Percentiles rank a stretch among this genome's conserved stretches.
Conservation (phyloP, 148 eudicot genomes). For the Silene latifolia region DNA sequence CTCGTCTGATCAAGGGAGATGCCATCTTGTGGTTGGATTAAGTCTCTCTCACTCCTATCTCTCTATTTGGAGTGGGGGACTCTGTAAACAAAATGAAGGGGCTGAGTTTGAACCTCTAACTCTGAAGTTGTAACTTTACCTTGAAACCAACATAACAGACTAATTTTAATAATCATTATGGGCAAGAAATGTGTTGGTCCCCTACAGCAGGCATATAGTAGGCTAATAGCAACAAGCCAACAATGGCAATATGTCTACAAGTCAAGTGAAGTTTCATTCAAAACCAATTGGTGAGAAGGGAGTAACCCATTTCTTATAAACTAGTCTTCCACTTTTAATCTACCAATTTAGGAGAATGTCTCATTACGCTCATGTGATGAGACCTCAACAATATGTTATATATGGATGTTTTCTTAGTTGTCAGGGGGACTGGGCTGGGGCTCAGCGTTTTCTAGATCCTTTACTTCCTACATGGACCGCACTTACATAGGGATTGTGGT, state of each 20-base stretch:
- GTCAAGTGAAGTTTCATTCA: neutral
- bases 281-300: neutral
- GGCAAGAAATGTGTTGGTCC: neutral
- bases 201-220: neutral
- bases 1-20: neutral
- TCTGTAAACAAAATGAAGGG: neutral
- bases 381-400: neutral
- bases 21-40: neutral
- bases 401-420: neutral
- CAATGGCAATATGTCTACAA: neutral
- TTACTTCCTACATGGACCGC: neutral
- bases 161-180: neutral
- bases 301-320: too few species aligned
- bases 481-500: neutral
- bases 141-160: neutral
- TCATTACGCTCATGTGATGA: neutral
- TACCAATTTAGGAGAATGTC: neutral
- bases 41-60: neutral
- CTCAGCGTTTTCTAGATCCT: neutral
- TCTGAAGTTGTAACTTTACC: neutral
- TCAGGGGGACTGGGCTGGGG: neutral
- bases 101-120: neutral
- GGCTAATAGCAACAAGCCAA: neutral
- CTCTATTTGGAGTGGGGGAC: neutral
- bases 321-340: too few species aligned